Evolutionary conservation across 116 monocot genomes (phyloP), one percentile per base, ranked within the genome.

Genomic region (Posidonia oceanica): DNA sequence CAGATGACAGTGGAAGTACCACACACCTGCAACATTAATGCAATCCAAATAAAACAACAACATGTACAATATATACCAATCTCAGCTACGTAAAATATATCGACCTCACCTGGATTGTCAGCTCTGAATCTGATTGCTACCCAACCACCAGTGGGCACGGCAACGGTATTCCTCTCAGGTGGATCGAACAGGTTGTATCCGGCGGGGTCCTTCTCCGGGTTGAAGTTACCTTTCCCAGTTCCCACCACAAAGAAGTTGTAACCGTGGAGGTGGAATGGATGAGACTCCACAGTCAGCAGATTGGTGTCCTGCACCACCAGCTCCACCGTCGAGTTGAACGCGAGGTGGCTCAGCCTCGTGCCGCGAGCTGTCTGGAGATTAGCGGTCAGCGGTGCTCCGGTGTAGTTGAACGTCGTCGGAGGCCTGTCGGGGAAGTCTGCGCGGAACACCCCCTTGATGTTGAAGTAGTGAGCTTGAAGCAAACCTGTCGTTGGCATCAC

Each of bases 121-220:
- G 86, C 86, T 44, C 18, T 74, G 75, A 90, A 90, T 69, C 89
- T 74, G 2, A 89, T 79, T 4, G 82, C 89, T 0, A 69, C 42
- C 89, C 89, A 89, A 4, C 89, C 89, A 14, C 83, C 83, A 2
- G 83, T 63, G 0, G 86, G 89, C 41, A 86, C 83, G 2, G 67
- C 79, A 14, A 84, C 61, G 3, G 89, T 90, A 73, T 90, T 90
- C 63, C 86, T 77, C 58, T 86, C 82, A 0, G 78, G 60, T 0
- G 89, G 89, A 60, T 90, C 86, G 15, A 82, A 80, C 7, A 86
- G 80, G 56, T 90, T 90, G 61, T 81, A 90, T 37, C 56, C 83
- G 4, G 42, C 41, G 1, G 81, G 79, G 7, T 76, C 74, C 11
- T 42, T 78, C 22, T 38, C 17, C 7, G 88, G 76, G 54, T 85